Conservation (phyloP, 768 basidiomycete genomes). For the Epithele typhae region DNA sequence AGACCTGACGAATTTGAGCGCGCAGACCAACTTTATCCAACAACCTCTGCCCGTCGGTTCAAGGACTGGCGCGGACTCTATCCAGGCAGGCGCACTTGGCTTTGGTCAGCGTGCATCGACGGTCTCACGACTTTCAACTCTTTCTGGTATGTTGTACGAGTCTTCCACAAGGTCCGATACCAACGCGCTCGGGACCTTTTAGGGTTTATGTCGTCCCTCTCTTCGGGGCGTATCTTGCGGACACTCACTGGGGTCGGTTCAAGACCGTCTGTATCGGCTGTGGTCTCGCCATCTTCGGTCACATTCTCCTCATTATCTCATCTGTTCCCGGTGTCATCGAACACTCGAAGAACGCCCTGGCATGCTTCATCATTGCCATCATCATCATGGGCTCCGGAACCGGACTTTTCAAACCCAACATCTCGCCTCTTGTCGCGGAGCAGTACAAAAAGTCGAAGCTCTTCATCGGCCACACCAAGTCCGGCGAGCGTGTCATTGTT, state of each 20-base stretch:
- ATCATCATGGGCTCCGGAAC: conserved; percentile 56
- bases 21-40: conserved; percentile 80
- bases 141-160: conserved; percentile 58
- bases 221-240: conserved; percentile 68
- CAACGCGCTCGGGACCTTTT: too few relatives aligned
- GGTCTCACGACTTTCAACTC: conserved; percentile 69
- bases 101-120: conserved; percentile 68
- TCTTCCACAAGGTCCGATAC: too few relatives aligned
- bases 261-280: conserved; percentile 67
- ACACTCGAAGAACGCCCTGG: conserved; percentile 40
- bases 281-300: conserved; percentile 55
- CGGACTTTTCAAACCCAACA: conserved; percentile 73
- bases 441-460: conserved; percentile 56
- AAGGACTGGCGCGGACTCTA: conserved; percentile 56
- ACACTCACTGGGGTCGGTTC: conserved; percentile 69
- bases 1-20: too few relatives aligned
- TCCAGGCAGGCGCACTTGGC: conserved; percentile 64
- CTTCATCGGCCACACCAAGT: conserved; percentile 44
- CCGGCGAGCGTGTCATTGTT: conserved; percentile 69
- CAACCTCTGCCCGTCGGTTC: conserved; percentile 62
- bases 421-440: conserved; percentile 76
- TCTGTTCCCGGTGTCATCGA: conserved; percentile 65
- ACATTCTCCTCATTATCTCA: conserved; percentile 62
- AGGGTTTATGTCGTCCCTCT: conserved; percentile 68
- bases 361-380: conserved; percentile 53